Conservation (phyloP, 169 alveolate species). For the Plasmodium gonderi region DNA sequence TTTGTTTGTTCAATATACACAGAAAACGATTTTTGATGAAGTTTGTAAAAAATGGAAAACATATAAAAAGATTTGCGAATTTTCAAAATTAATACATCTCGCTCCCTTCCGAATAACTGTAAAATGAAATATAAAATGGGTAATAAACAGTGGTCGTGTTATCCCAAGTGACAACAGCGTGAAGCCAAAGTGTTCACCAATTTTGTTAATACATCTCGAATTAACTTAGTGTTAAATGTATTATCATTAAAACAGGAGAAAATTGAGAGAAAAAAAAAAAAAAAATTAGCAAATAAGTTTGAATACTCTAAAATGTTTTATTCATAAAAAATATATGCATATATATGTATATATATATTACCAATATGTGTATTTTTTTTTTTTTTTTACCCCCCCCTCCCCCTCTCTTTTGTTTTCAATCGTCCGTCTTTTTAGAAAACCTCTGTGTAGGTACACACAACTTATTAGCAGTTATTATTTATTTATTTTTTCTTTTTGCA, state of each 20-base stretch:
- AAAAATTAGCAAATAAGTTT: background rate
- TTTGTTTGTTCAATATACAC: too few species aligned
- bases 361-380: background rate
- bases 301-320: background rate
- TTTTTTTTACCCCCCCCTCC: background rate
- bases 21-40: too few species aligned
- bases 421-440: too few species aligned
- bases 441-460: background rate
- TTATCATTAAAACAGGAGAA: background rate
- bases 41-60: too few species aligned
- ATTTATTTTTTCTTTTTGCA: too few species aligned
- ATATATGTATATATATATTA: background rate
- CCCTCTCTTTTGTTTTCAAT: background rate
- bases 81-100: too few species aligned
- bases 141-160: too few species aligned
- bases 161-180: too few species aligned
- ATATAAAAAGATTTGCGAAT: too few species aligned
- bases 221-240: background rate
- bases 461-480: background rate
- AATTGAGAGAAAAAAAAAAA: background rate
- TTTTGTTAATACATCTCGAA: too few species aligned
- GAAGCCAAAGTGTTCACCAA: too few species aligned
- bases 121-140: background rate
- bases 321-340: background rate
- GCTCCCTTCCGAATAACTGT: too few species aligned